Evolutionary conservation across 2,329 filamentous ascomycete genomes (phyloP), one percentile per base, ranked within the genome.

Genomic region (Pyrenochaeta sp.): DNA sequence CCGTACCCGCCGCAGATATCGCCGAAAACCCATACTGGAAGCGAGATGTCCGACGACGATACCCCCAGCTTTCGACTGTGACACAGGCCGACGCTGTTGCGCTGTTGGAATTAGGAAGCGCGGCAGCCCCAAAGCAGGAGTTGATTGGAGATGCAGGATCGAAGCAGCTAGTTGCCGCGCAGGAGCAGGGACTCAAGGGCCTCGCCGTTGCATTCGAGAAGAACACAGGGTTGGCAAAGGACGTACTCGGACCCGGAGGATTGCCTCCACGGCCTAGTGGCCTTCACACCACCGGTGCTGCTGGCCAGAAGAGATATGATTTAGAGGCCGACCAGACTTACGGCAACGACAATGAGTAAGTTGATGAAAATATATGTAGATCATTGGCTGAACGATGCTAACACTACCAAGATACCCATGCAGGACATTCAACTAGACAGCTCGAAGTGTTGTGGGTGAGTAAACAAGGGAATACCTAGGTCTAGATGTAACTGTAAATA

Each of bases 1-100:
- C 90, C 10, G 47, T 87, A 0, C 90, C 90, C n/a, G 89, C 90
- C 2, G 89, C 82, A 58, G 90, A 96, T 71, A 86, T 96, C 62
- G 90, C 90, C 63, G 89, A 93, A 72, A 96, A 96, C 76, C 85
- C 90, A 24, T 96, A 96, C 79, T 99, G 91, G 90, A 95, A 96
- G 81, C 91, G 94, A 65, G 94, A 99, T 68, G 73, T 78, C 50
- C 88, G 94, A 61, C 84, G 94, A 63, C 81, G 81, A 63, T 97
- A 97, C 77, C 89, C 94, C 21, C 82, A 81, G 60, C 80, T 88
- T 43, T 93, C 88, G 66, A 85, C 89, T 31, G 82, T 99, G 51
- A 86, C 79, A 47, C 94, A 97, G 78, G 83, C 83, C 32, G 89
- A 97, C 72, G 86, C 90, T 37, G 94, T 94, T 17, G 88, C 87